Percentiles rank a stretch among this genome's conserved stretches.
Evolutionary conservation across 2,329 filamentous ascomycete species (phyloP).

Genomic region (Akanthomyces lecanii): DNA sequence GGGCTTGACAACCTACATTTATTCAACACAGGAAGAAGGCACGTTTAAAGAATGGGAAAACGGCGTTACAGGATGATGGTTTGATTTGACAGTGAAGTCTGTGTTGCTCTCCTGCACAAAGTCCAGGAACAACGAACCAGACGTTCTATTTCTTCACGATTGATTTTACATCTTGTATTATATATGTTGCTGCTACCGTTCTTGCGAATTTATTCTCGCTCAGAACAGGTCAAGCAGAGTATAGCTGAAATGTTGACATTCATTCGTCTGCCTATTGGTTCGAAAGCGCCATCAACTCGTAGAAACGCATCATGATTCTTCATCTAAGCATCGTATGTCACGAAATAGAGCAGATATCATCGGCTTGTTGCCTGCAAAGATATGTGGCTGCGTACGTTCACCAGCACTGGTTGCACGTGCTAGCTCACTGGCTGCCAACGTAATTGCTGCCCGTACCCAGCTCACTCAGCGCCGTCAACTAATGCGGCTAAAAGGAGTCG

Average conservation of each 20-base stretch:
- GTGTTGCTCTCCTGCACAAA: neutral
- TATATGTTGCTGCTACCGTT: neutral
- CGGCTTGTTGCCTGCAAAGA: too few relatives aligned
- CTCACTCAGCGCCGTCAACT: neutral
- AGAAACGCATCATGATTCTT: too few relatives aligned
- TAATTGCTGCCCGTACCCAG: conserved; percentile 1
- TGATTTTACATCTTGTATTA: conserved; percentile 1
- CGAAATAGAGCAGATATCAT: too few relatives aligned
- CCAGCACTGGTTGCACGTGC: neutral
- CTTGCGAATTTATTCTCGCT: neutral
- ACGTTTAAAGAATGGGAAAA: conserved; percentile 13
- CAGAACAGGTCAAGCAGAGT: neutral
- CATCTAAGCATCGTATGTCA: too few relatives aligned
- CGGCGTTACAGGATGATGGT: conserved; percentile 14
- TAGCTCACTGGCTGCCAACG: neutral
- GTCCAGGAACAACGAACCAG: neutral
- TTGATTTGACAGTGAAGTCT: conserved; percentile 5
- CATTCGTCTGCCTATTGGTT: neutral
- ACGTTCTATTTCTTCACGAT: neutral
- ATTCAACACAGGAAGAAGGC: neutral
- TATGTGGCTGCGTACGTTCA: too few relatives aligned
- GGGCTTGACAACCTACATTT: neutral
- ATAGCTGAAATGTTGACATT: neutral
- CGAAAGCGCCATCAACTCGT: neutral
- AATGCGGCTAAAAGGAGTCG: neutral